Evolutionary conservation across 164 flowering plant genomes (phyloP), one percentile per base, ranked within the genome.

Genomic region (Euptelea pleiosperma): DNA sequence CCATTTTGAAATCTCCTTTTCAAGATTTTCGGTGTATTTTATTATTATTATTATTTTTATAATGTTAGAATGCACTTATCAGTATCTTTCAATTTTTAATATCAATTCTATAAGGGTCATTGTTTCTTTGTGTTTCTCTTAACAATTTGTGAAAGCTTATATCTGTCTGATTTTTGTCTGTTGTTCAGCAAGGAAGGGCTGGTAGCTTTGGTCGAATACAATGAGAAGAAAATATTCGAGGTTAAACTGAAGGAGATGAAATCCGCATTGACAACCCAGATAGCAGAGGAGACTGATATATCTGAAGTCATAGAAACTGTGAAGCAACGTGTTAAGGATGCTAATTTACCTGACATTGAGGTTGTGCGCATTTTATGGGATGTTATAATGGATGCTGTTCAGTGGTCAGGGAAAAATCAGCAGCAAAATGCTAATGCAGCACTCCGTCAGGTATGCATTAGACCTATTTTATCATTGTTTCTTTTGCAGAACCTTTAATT

Each of bases 361-460:
- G 81, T 90, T 64, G 94, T 90, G 48, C 72, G 96, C 28, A 77
- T 93, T 58, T 68, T 90, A 44, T 93, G 98, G 98, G 98, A 90
- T 78, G 87, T 87, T 11, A 40, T 90, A 57, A 93, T 93, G 98
- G 98, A 93, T 76, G 88, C 97, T 60, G 94, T 93, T 68, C 97
- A 86, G 75, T 93, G 98, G 98, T 93, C 98, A 55, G 97, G 97
- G 24, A 93, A 93, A 77, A 93, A 93, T 55, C 98, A 93, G 76
- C 98, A 93, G 76, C 98, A 93, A 75, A 93, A 93, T 79, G 96
- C 97, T 44, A 93, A 93, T 77, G 26, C 88, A 30, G 98, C 94
- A 42, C 72, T 93, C 21, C 94, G 97, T 21, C 96, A 89, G 87
- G 98, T 89, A 64, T 58, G 16, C 8, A 26, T 21, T 35, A 15